Evolutionary conservation across 257 asterid species (phyloP), one percentile per base, ranked within the genome.

Genomic region (Rauvolfia tetraphylla): DNA sequence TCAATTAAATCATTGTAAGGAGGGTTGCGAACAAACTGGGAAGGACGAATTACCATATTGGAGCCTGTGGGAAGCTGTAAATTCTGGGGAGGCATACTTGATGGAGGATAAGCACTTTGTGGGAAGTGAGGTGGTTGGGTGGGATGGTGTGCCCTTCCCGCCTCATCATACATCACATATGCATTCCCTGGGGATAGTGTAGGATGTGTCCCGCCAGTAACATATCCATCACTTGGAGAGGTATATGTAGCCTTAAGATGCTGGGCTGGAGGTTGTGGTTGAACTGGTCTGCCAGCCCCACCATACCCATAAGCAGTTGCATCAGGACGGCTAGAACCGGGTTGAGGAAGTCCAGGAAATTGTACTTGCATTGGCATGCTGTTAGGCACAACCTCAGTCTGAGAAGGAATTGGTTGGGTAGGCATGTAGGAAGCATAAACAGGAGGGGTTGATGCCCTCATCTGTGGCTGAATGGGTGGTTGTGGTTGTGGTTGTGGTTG

Each of bases 1-100:
- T 95, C 99, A 46, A 95, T 83, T 91, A 91, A 78, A 68, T 95
- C 99, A 46, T 76, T 87, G 81, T 89, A 89, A 20, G 96, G 98
- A 82, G 83, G 90, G 82, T 83, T 82, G 38, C 91, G 95, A 22
- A 76, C 46, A 34, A 88, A 76, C 69, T 84, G 97, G 75, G 93
- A 85, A 23, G 79, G 85, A 14, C 84, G 83, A 70, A 76, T 83
- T 63, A 76, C 84, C 76, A 84, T 77, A 61, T 78, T 92, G 29
- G 88, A 33, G 75, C 86, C 79, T 29, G 90, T 77, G 48, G 86
- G 77, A 38, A 87, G 93, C 83, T 81, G 92, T 3, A 81, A 81
- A 71, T 87, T 88, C 83, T 83, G 96, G 29, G 72, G 27, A 59
- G 97, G 87, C 81, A 88, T 44, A 68, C 81, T 85, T 13, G 87